These are phyloP conservation scores for Chernovozyma sophiae-reginae DNA, from an alignment of 1,139 yeast species.

Conservation along the genomic window DNA sequence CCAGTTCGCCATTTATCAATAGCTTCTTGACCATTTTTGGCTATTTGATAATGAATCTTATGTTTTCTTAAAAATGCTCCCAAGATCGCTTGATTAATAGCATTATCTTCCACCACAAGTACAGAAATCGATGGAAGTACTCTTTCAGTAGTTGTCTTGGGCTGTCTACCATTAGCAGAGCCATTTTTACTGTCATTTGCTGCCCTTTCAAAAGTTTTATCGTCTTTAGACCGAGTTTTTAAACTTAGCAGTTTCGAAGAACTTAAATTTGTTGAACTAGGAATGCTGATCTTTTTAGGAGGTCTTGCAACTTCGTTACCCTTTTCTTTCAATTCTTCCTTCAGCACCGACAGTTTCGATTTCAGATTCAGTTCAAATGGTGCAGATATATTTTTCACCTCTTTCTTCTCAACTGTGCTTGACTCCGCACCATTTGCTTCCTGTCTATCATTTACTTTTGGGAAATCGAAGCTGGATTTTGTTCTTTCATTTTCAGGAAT, in stretches of 20 bases:
- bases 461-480: background rate
- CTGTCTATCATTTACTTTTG: background rate
- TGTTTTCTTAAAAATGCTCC: slow-evolving; percentile 89
- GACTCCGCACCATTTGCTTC: background rate
- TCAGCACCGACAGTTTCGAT: background rate
- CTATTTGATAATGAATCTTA: slow-evolving; percentile 79
- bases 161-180: background rate
- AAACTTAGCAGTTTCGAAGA: no score
- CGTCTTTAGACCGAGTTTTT: background rate
- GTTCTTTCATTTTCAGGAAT: slow-evolving; percentile 1
- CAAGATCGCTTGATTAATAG: slow-evolving; percentile 87
- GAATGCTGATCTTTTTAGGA: background rate
- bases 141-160: slow-evolving; percentile 30
- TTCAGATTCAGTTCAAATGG: no score
- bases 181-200: background rate
- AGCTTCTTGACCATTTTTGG: slow-evolving; percentile 90
- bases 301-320: background rate
- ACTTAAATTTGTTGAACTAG: no score
- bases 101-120: slow-evolving; percentile 91
- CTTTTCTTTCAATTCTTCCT: background rate
- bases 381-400: background rate
- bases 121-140: slow-evolving; percentile 82
- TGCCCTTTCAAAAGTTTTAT: background rate
- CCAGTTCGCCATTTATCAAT: slow-evolving; percentile 90
- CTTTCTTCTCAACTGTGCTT: background rate